A percentile compares a stretch with the other conserved stretches of the same genome.
Evolutionary conservation across 2,329 filamentous ascomycete genomes (phyloP).

Genomic region (Beauveria sp.): DNA sequence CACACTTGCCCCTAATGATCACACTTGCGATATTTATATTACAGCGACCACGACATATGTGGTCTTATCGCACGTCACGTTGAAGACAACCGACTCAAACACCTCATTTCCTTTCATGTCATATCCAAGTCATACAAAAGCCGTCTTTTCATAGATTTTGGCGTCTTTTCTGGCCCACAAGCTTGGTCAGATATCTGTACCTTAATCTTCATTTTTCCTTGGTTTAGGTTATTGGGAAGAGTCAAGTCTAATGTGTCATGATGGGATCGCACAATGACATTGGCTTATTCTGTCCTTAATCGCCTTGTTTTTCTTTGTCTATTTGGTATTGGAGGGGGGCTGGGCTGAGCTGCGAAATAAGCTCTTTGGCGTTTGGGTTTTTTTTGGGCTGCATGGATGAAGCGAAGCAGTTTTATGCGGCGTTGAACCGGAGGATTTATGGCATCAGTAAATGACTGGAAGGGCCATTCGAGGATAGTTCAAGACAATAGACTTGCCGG

Average conservation of each 20-base stretch:
- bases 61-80: constrained; percentile 5
- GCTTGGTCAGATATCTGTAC: constrained; percentile 8
- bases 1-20: neutral
- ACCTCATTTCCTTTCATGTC: constrained; percentile 3
- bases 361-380: constrained; percentile 8
- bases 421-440: neutral
- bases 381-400: constrained; percentile 5
- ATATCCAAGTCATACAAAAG: constrained; percentile 9
- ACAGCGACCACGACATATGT: constrained; percentile 3
- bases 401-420: constrained; percentile 6
- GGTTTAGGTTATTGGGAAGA: neutral
- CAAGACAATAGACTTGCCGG: constrained; percentile 9
- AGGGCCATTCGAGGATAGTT: constrained; percentile 9
- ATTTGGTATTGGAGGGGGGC: neutral
- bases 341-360: constrained; percentile 1
- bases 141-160: constrained; percentile 27
- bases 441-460: neutral
- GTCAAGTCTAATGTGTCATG: neutral
- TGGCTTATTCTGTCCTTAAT: neutral
- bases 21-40: neutral
- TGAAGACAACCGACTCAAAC: constrained; percentile 7
- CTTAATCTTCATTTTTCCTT: constrained; percentile 1
- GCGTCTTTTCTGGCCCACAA: constrained; percentile 19
- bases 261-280: neutral
- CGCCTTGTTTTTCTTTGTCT: neutral